Evolutionary conservation across 2,329 filamentous ascomycete genomes (phyloP).

Genomic region (Arthroderma sp.): DNA sequence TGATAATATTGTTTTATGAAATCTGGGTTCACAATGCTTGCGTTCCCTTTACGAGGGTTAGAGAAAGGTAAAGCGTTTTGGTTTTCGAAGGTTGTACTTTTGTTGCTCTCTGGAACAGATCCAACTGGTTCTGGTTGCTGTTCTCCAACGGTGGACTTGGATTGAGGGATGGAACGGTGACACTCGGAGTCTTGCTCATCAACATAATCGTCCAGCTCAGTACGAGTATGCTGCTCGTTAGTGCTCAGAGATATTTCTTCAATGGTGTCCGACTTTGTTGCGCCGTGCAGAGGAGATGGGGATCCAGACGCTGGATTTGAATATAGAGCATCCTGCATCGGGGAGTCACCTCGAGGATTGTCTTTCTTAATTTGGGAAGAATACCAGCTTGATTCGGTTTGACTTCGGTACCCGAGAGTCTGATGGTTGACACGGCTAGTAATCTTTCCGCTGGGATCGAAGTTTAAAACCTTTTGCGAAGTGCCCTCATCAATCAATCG

Average conservation of each 20-base stretch:
- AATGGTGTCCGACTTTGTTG: not conserved
- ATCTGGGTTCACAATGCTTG: constrained; percentile 80
- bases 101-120: not conserved
- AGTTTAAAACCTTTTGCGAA: constrained; percentile 62
- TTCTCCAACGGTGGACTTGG: not conserved
- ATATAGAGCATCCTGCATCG: too few species aligned
- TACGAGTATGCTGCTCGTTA: not conserved
- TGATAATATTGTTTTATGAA: constrained; percentile 92
- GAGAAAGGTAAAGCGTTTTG: constrained; percentile 76
- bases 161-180: not conserved
- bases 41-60: constrained; percentile 74
- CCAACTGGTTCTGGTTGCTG: not conserved
- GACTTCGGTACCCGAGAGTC: constrained; percentile 58
- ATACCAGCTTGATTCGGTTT: constrained; percentile 74
- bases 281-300: not conserved
- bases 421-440: constrained; percentile 52
- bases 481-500: constrained; percentile 73
- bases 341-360: not conserved
- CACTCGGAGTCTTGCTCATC: not conserved
- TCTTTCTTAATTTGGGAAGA: constrained; percentile 48
- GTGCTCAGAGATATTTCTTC: not conserved
- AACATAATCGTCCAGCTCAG: too few species aligned
- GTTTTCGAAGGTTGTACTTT: constrained; percentile 68
- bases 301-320: too few species aligned
- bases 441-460: constrained; percentile 46